Conservation (phyloP, 1,139 yeast species). For the Casaregolazyma lundiana region DNA sequence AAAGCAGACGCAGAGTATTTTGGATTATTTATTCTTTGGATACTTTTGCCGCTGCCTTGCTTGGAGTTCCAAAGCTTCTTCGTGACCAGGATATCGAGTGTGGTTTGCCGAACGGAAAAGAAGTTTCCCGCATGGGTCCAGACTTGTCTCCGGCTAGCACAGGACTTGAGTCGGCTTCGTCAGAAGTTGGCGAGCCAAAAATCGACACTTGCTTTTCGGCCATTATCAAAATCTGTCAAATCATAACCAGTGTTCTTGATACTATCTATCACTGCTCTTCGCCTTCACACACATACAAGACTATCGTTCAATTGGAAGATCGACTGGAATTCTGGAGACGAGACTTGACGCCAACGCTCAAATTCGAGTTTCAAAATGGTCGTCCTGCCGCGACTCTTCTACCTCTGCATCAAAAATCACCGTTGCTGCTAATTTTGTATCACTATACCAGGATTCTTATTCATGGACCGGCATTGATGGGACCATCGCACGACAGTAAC, state of each 20-base stretch:
- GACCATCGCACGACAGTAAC: slow-evolving; percentile 25
- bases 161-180: slow-evolving; percentile 4
- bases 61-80: slow-evolving; percentile 78
- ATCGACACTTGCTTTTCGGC: slow-evolving; percentile 25
- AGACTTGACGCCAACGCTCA: slow-evolving; percentile 57
- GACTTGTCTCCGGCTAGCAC: slow-evolving; percentile 50
- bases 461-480: slow-evolving; percentile 69
- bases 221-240: slow-evolving; percentile 59
- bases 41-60: slow-evolving; percentile 63
- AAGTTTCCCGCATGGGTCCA: slow-evolving; percentile 59
- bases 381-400: slow-evolving; percentile 39
- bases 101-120: slow-evolving; percentile 55
- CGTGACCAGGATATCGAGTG: slow-evolving; percentile 83
- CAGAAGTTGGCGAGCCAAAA: slow-evolving; percentile 4
- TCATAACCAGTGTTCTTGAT: slow-evolving; percentile 70
- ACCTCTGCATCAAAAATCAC: slow-evolving; percentile 48
- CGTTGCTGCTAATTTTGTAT: slow-evolving; percentile 60
- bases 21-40: slow-evolving; percentile 84
- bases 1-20: slow-evolving; percentile 72
- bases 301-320: slow-evolving; percentile 50
- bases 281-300: slow-evolving; percentile 44
- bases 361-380: slow-evolving; percentile 66
- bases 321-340: slow-evolving; percentile 75
- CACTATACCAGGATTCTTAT: slow-evolving; percentile 77
- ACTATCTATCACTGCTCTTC: slow-evolving; percentile 39